Evolutionary conservation across 306 rosid genomes (phyloP), one percentile per base, ranked within the genome.

Genomic region (Cucumis melo): DNA sequence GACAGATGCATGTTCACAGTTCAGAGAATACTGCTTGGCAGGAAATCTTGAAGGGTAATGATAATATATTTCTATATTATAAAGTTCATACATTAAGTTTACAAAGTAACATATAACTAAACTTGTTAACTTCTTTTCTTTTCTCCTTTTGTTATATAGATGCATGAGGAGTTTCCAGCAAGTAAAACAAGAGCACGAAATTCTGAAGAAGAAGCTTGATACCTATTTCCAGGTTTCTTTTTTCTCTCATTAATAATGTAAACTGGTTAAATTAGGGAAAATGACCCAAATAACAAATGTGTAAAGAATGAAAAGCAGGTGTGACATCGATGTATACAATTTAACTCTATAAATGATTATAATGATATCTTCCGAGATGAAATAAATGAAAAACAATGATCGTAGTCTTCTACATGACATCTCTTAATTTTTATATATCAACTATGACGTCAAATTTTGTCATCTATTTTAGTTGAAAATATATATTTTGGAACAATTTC

Each of bases 161-260:
- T 91, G 97, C 87, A 16, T 74, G 14, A 82, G 88, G 86, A 84
- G 88, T 80, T 91, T 88, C 79, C 90, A 83, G 72, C 85, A 76
- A 79, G 86, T 87, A 48, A 89, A 88, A 82, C 82, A 83, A 56
- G 97, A 91, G 82, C 85, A 89, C 57, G 79, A 83, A 73, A 78
- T 82, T 78, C 65, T 91, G 83, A 91, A 79, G 85, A 81, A 67
- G 76, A 82, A 85, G 80, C 97, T 91, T 19, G 88, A 89, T 62
- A 65, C 88, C 70, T 91, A 89, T 78, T 88, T 91, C 77, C 83
- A 89, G 97, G 95, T 82, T 80, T 57, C 8, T 19, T 16, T 78
- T 48, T 72, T 32, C 55, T 62, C 72, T 48, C 56, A 46, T 12
- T 46, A 46, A 46, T 46, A 46, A 2, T 46, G 2, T 3, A 46